Percentiles rank a stretch among this genome's conserved stretches.
Conservation (phyloP, 2,329 filamentous ascomycete genomes). For the Berkeleyomyces rouxiae region DNA sequence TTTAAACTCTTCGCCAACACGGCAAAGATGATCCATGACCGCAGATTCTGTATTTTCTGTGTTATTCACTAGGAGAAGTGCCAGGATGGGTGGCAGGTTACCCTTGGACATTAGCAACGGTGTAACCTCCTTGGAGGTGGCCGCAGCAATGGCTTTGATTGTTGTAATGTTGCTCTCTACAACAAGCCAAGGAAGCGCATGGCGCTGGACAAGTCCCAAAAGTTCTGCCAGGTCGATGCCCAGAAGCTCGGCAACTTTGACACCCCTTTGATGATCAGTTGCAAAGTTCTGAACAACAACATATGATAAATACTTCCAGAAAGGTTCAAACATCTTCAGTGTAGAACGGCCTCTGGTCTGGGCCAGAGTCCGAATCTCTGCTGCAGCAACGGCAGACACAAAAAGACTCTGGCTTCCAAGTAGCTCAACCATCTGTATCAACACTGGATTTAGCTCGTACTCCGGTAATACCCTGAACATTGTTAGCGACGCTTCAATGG, state of each 20-base stretch:
- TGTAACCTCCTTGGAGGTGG: conserved; percentile 51
- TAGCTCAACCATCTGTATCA: conserved; percentile 73
- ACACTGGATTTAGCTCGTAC: conserved; percentile 70
- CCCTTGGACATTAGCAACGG: conserved; percentile 35
- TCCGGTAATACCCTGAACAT: conserved; percentile 47
- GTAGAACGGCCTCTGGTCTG: conserved; percentile 44
- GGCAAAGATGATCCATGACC: conserved; percentile 50
- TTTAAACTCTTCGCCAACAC: conserved; percentile 54
- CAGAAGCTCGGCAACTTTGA: conserved; percentile 65
- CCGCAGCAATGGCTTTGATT: conserved; percentile 64
- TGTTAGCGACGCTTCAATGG: conserved; percentile 7
- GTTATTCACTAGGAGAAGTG: conserved; percentile 42
- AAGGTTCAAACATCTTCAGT: conserved; percentile 61
- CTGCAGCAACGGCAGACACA: conserved; percentile 65
- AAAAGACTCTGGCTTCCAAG: conserved; percentile 69
- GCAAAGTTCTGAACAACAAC: conserved; percentile 68
- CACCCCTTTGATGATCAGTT: conserved; percentile 63
- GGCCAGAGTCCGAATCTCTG: conserved; percentile 62
- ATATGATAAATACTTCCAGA: conserved; percentile 75
- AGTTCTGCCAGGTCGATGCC: conserved; percentile 60
- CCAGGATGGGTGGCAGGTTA: conserved; percentile 42
- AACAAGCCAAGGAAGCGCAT: conserved; percentile 77
- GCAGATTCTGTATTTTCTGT: conserved; percentile 44
- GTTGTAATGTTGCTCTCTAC: conserved; percentile 61
- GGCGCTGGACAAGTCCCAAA: conserved; percentile 56